Evolutionary conservation across 2,329 filamentous ascomycete genomes (phyloP).

Genomic region (Leptographium procerum): DNA sequence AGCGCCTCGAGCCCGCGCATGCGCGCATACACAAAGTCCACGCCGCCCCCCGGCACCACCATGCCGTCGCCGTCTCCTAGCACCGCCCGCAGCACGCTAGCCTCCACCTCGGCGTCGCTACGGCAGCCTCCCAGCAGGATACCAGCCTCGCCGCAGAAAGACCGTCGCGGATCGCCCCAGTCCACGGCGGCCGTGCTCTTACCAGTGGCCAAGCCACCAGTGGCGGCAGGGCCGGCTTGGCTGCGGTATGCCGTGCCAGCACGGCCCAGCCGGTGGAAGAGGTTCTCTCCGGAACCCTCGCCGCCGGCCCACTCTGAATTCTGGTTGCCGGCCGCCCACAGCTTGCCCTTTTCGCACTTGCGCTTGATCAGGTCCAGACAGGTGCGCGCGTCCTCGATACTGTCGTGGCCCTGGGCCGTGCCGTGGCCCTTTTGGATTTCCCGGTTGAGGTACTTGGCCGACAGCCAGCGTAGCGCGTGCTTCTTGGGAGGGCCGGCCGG

Average conservation of each 20-base stretch:
- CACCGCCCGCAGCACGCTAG: constrained; percentile 45
- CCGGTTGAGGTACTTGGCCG: constrained; percentile 72
- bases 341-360: constrained; percentile 86
- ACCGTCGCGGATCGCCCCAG: constrained; percentile 67
- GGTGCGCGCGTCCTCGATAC: constrained; percentile 81
- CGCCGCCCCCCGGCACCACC: constrained; percentile 46
- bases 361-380: constrained; percentile 88
- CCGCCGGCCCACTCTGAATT: constrained; percentile 22
- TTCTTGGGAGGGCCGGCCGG: constrained; percentile 82
- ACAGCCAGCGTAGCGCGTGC: constrained; percentile 79
- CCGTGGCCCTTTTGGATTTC: constrained; percentile 77
- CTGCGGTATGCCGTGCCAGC: constrained; percentile 51
- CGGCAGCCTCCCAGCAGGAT: constrained; percentile 41
- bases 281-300: constrained; percentile 70
- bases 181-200: constrained; percentile 71
- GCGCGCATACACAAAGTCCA: constrained; percentile 56
- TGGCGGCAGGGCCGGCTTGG: constrained; percentile 46
- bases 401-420: constrained; percentile 65
- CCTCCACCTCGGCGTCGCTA: constrained; percentile 46
- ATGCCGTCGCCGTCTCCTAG: constrained; percentile 45
- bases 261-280: constrained; percentile 71
- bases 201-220: constrained; percentile 41
- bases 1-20: constrained; percentile 54
- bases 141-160: constrained; percentile 43
- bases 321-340: constrained; percentile 54